Percentiles rank a stretch among this genome's conserved stretches.
phyloP scores from a whole-genome alignment of 495 filamentous ascomycete species.

The Lasiosphaeriaceae sp. region DNA sequence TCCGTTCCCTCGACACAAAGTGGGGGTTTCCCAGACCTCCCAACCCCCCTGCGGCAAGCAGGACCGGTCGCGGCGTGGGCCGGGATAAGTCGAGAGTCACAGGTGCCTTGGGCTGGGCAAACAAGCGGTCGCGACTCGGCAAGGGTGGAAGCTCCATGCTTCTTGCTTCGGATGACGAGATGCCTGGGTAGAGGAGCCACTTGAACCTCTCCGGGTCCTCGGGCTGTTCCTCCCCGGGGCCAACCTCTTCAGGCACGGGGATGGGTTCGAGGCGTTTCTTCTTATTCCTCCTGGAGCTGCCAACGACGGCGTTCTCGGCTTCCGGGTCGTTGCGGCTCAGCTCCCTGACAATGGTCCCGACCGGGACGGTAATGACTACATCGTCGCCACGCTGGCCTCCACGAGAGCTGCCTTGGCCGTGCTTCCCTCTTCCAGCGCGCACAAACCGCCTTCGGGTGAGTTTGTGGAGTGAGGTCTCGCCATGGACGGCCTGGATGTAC shows the following conservation, averaged over 20 bases:
- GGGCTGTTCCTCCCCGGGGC: slow-evolving; percentile 24
- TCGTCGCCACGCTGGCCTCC: slow-evolving; percentile 83
- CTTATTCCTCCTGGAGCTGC: slow-evolving; percentile 10
- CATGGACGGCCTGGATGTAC: slow-evolving; percentile 89
- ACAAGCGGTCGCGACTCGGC: slow-evolving; percentile 53
- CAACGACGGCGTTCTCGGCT: slow-evolving; percentile 50
- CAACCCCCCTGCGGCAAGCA: slow-evolving; percentile 86
- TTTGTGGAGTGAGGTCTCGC: slow-evolving; percentile 90
- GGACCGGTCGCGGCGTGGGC: slow-evolving; percentile 74
- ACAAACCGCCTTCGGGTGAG: slow-evolving; percentile 72
- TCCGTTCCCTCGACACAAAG: slow-evolving; percentile 66
- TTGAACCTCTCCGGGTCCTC: slow-evolving; percentile 53
- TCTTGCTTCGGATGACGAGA: slow-evolving; percentile 62
- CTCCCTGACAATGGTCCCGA: slow-evolving; percentile 87
- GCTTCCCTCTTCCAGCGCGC: slow-evolving; percentile 74
- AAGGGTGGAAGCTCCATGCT: slow-evolving; percentile 55
- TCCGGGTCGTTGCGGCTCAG: slow-evolving; percentile 72
- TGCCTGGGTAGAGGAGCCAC: slow-evolving; percentile 81
- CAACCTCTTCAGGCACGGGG: slow-evolving; percentile 29
- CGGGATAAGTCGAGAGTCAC: slow-evolving; percentile 77
- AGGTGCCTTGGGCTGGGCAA: slow-evolving; percentile 63
- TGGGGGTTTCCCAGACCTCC: slow-evolving; percentile 93
- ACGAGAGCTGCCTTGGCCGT: slow-evolving; percentile 77
- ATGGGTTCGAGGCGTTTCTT: slow-evolving; percentile 26
- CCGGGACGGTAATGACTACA: slow-evolving; percentile 81